Conservation (phyloP, 176 grass and related monocot species). For the Rhipidocladum racemiflorum region DNA sequence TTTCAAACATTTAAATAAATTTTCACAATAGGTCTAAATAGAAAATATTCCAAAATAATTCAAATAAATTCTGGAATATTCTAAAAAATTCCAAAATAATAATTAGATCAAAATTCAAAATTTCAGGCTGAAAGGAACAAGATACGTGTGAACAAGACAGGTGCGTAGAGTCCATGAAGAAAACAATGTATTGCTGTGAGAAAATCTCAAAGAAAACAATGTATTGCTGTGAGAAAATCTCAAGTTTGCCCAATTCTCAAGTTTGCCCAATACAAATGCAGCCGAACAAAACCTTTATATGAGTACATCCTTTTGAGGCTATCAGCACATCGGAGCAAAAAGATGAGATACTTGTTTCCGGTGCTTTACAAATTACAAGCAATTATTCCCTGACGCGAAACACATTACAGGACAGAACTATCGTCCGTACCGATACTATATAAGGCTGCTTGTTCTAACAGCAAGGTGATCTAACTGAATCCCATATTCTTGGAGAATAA, state of each 20-base stretch:
- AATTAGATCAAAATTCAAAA: too few species aligned
- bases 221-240: background rate
- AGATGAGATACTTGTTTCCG: conserved; percentile 31
- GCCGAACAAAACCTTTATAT: conserved; percentile 25
- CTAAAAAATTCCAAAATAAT: too few species aligned
- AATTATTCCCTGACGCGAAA: conserved; percentile 38
- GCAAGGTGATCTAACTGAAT: conserved; percentile 11
- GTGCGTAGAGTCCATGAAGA: background rate
- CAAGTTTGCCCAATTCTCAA: background rate
- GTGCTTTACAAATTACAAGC: conserved; percentile 41
- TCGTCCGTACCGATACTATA: conserved; percentile 1
- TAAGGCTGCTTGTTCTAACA: conserved; percentile 17
- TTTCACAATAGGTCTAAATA: too few species aligned
- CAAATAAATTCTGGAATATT: too few species aligned
- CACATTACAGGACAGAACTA: conserved; percentile 32
- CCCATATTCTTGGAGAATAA: conserved; percentile 32
- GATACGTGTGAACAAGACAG: background rate
- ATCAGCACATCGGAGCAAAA: conserved; percentile 36
- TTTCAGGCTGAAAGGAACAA: too few species aligned
- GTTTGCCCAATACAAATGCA: conserved; percentile 10
- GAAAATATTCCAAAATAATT: too few species aligned
- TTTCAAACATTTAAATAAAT: too few species aligned
- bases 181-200: background rate
- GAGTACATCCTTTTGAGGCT: conserved; percentile 28
- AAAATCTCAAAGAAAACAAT: background rate